Evolutionary conservation across 176 grass and related monocot species (phyloP), one percentile per base, ranked within the genome.

Genomic region (Raddia guianensis): DNA sequence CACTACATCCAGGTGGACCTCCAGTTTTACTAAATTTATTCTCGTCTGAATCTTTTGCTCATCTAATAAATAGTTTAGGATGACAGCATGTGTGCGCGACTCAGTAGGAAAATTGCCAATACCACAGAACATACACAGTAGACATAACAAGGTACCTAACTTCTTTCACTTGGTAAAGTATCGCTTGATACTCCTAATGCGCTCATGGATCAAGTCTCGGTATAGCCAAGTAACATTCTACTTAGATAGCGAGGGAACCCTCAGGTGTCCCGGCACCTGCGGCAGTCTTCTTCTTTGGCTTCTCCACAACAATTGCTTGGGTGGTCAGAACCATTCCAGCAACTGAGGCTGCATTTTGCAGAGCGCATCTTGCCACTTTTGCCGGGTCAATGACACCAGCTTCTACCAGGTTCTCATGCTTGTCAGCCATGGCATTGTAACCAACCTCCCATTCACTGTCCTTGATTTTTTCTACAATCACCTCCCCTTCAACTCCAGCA

Each of bases 251-350:
- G 10, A 89, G 73, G 49, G 78, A 53, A 37, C 84, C 89, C 68
- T 91, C 78, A 35, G 91, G 73, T 73, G 82, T 45, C 3, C 80
- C 91, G 0, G 77, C 70, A 37, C 83, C 13, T 7, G 73, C 89
- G 5, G 77, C 11, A 37, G 83, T 64, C 82, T 86, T 94, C 80
- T 82, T 90, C 85, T 88, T 91, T 2, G 91, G 85, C 89, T 94
- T 97, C 81, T 97, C 94, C 40, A 97, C 91, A 1, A 97, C 94
- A 18, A 97, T 94, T 18, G 91, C 94, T 65, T 97, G 87, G 1
- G 91, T 97, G 2, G 94, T 94, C 46, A 97, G 75, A 40, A 97
- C 94, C 94, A 97, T 97, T 61, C 94, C 94, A 32, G 94, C 89
- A 20, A 97, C 91, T 0, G 89, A 92, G 0, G 94, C 79, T 0